Base-by-base conservation (phyloP, 2,329 filamentous ascomycete species). In the Colletotrichum euphorbiae region DNA sequence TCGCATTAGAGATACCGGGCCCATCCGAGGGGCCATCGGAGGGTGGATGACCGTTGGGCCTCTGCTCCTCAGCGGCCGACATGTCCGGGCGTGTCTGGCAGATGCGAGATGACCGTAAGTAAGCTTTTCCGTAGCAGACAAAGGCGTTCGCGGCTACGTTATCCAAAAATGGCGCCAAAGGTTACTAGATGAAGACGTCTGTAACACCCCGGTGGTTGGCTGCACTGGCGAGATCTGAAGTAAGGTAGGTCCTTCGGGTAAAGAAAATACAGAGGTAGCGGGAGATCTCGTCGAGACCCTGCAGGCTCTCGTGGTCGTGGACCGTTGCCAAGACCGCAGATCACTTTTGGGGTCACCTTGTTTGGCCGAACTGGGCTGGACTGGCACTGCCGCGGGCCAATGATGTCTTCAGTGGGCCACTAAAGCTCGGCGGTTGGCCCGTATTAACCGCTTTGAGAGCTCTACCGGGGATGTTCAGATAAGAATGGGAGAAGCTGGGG, bases 301-400 rank as follows among this genome's bases (percentile, higher is more conserved):
- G 61, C 45, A 64, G 52, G 38, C 40, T 36, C 52, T 46, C 28
- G 61, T 40, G 54, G 55, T 28, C 28, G 28, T 28, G 28, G 28
- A 28, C 61, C 66, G 66, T 69, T 69, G 66, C 66, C 66, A 69
- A 69, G 66, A 55, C 54, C 33, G 66, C 38, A 63, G 66, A 69
- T 69, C 66, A 55, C 51, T 33, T 54, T 31, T 31, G 48, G 50
- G 52, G 61, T 40, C 21, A 50, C 60, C 65, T 40, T 63, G 60
- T 45, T 54, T 17, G 62, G 62, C 62, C 62, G 52, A 40, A n/a
- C 38, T 21, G 59, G 48, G 40, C 21, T 67, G 48, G 11, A 8
- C 43, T 54, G 40, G 33, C 51, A 50, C 31, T 42, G 58, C 58
- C 36, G 59, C 28, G 60, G 43, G 58, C 61, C 61, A 65, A 60